Evolutionary conservation across 331 rosid species (phyloP).

Genomic region (Ulmus americana): DNA sequence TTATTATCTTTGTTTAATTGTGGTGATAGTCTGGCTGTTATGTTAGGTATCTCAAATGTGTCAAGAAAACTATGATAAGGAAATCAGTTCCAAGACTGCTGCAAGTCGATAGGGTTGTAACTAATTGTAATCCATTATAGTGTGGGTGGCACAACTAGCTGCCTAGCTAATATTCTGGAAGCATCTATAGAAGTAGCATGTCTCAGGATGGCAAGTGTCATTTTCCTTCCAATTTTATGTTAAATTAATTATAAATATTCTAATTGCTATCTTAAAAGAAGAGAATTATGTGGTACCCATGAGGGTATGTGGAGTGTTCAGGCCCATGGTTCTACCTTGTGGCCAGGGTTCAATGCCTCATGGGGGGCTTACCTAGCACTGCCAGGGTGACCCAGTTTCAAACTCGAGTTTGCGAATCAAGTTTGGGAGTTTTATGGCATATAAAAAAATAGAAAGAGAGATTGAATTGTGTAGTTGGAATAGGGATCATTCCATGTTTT

Average conservation of each 20-base stretch:
- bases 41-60: not conserved
- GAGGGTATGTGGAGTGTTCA: too few species aligned
- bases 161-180: slow-evolving; percentile 1
- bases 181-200: not conserved
- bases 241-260: not conserved
- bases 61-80: slow-evolving; percentile 5
- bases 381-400: too few species aligned
- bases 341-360: too few species aligned
- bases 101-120: not conserved
- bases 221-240: slow-evolving; percentile 1
- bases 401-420: too few species aligned
- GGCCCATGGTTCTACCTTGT: too few species aligned
- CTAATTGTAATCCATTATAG: not conserved
- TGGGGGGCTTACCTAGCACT: too few species aligned
- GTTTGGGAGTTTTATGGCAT: too few species aligned
- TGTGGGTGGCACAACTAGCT: not conserved
- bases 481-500: not conserved
- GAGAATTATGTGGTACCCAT: too few species aligned
- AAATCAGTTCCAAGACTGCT: slow-evolving; percentile 6
- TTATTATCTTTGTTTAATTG: not conserved
- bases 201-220: not conserved
- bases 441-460: too few species aligned
- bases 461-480: not conserved
- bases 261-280: too few species aligned
- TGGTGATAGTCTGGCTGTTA: slow-evolving; percentile 3